Base-by-base conservation (phyloP, 139 green algal genomes). In the Yamagishiella unicocca region DNA sequence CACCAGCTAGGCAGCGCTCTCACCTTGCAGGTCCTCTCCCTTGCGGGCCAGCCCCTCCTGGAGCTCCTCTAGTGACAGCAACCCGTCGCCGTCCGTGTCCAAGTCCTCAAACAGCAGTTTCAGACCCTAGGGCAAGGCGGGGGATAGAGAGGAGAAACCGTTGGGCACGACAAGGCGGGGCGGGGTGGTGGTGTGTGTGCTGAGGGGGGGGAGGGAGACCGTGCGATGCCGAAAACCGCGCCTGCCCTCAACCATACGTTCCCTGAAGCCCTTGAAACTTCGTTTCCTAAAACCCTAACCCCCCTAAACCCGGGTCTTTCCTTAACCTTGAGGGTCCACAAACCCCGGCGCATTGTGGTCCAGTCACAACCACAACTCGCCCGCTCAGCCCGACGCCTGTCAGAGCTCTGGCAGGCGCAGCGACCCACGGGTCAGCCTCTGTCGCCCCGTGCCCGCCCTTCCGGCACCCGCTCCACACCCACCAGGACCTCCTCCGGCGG, bases 401-500 rank as follows among this genome's bases (percentile, higher is more conserved):
- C n/a, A n/a, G n/a, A n/a, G n/a, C n/a, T n/a, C n/a, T n/a, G n/a
- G n/a, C n/a, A n/a, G n/a, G n/a, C n/a, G n/a, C n/a, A n/a, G n/a
- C n/a, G n/a, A n/a, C n/a, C n/a, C n/a, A n/a, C n/a, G n/a, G n/a
- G n/a, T n/a, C n/a, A n/a, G n/a, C n/a, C n/a, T n/a, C n/a, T n/a
- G n/a, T n/a, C n/a, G n/a, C n/a, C n/a, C n/a, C n/a, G n/a, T n/a
- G n/a, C n/a, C n/a, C n/a, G n/a, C n/a, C n/a, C n/a, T n/a, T n/a
- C n/a, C n/a, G n/a, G n/a, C n/a, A n/a, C n/a, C n/a, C n/a, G n/a
- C n/a, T n/a, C n/a, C n/a, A 46, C 58, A 42, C 55, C 68, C 43
- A 53, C 79, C 58, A 31, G 58, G 31, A 92, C 89, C 85, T 92
- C 89, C 40, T 92, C 89, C 31, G 89, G 85, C 9, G 89, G 85